Evolutionary conservation across 1,284 basidiomycete species (phyloP).

Genomic region (Trichosporon ovoides): DNA sequence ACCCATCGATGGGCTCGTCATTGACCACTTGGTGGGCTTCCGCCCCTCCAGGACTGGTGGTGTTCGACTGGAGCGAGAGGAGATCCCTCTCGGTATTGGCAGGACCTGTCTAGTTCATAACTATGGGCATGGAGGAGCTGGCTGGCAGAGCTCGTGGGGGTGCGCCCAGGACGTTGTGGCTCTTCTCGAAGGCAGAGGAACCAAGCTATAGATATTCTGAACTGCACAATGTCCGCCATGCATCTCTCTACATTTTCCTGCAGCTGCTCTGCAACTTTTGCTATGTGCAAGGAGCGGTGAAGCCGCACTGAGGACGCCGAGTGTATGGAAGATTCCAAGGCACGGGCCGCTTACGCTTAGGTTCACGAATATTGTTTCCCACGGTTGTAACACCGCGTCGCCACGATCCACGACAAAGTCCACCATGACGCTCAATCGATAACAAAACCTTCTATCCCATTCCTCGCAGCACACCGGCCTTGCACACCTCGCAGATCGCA

Average conservation of each 20-base stretch:
- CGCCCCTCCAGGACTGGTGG: slow-evolving; percentile 36
- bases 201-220: slow-evolving; percentile 10
- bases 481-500: neutral
- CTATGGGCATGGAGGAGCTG: slow-evolving; percentile 48
- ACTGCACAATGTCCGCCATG: too few species aligned
- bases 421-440: slow-evolving; percentile 1
- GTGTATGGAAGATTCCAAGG: too few species aligned
- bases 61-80: slow-evolving; percentile 28
- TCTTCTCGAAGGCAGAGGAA: slow-evolving; percentile 34
- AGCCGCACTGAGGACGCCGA: too few species aligned
- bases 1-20: slow-evolving; percentile 23
- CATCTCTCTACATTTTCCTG: too few species aligned
- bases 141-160: slow-evolving; percentile 48
- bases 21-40: slow-evolving; percentile 36
- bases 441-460: slow-evolving; percentile 7
- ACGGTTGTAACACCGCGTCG: neutral
- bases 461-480: neutral
- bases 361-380: neutral
- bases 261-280: too few species aligned
- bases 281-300: too few species aligned
- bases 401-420: slow-evolving; percentile 5
- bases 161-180: slow-evolving; percentile 40
- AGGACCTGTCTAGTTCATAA: slow-evolving; percentile 34
- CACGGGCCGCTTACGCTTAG: neutral
- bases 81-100: neutral